phyloP scores from a whole-genome alignment of 2,329 filamentous ascomycete genomes.

The Alternaria sp. region DNA sequence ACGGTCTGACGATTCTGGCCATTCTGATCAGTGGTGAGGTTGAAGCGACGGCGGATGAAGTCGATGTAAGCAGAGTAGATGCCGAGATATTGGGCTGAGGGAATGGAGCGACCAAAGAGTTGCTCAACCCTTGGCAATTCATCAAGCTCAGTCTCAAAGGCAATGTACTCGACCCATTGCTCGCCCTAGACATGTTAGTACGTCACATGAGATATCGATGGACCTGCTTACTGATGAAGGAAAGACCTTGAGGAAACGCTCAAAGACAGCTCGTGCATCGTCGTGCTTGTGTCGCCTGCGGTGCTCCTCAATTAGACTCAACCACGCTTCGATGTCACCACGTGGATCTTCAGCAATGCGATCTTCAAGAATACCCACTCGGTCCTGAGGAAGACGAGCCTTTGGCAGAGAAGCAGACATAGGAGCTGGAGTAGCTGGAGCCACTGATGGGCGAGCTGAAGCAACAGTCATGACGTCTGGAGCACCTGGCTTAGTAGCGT shows the following conservation, averaged over 20 bases:
- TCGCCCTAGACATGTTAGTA: conserved; percentile 76
- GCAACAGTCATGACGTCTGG: conserved; percentile 36
- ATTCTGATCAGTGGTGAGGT: conserved; percentile 79
- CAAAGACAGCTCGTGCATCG: conserved; percentile 79
- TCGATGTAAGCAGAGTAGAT: conserved; percentile 95
- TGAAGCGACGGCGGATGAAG: conserved; percentile 91
- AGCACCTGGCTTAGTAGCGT: conserved; percentile 47
- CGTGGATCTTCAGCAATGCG: conserved; percentile 91
- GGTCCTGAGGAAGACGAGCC: conserved; percentile 73
- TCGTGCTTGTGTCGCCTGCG: conserved; percentile 82
- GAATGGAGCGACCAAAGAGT: conserved; percentile 82
- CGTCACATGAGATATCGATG: conserved; percentile 9
- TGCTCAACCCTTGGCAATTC: conserved; percentile 81
- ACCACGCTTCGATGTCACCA: conserved; percentile 92
- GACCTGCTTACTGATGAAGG: conserved; percentile 81
- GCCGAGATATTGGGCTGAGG: conserved; percentile 80
- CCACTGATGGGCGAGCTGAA: conserved; percentile 51
- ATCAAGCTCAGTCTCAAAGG: conserved; percentile 88
- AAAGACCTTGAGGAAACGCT: conserved; percentile 86
- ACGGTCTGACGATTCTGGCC: conserved; percentile 81
- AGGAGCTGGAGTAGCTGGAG: conserved; percentile 46
- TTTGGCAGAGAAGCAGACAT: conserved; percentile 48
- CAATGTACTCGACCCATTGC: conserved; percentile 86
- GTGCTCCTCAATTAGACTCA: conserved; percentile 84
- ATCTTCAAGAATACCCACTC: conserved; percentile 83